phyloP scores from a whole-genome alignment of 169 alveolate species.

The Babesia divergens region DNA sequence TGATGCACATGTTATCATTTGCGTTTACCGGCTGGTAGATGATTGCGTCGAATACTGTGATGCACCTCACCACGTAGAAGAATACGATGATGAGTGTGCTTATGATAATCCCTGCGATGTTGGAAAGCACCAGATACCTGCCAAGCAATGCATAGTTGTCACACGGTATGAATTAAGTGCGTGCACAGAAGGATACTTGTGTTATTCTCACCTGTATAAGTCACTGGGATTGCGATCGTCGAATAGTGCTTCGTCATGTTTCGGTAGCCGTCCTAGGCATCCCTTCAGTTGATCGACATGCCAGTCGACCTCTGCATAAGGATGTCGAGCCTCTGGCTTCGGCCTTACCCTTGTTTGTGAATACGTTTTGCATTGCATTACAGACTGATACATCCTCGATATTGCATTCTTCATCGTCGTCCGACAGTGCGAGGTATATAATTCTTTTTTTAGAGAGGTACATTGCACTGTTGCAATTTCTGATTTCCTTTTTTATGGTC shows the following conservation, averaged over 20 bases:
- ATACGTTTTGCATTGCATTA: slow-evolving; percentile 31
- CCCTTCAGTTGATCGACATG: slow-evolving; percentile 14
- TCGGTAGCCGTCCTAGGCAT: slow-evolving; percentile 45
- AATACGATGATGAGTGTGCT: slow-evolving; percentile 20
- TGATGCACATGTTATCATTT: slow-evolving; percentile 35
- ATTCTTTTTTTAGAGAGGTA: slow-evolving; percentile 30
- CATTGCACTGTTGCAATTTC: slow-evolving; percentile 51
- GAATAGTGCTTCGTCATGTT: slow-evolving; percentile 7
- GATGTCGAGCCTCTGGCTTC: background rate
- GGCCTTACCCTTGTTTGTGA: slow-evolving; percentile 20
- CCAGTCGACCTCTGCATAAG: slow-evolving; percentile 37
- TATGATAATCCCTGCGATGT: slow-evolving; percentile 33
- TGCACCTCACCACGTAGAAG: slow-evolving; percentile 36
- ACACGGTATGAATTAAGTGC: too few relatives aligned
- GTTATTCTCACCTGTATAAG: slow-evolving; percentile 25
- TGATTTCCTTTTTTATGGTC: slow-evolving; percentile 23
- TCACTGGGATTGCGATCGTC: slow-evolving; percentile 55
- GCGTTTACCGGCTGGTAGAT: slow-evolving; percentile 59
- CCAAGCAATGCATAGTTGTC: too few relatives aligned
- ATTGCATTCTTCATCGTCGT: slow-evolving; percentile 11
- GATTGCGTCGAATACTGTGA: slow-evolving; percentile 64
- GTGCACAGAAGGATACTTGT: too few relatives aligned
- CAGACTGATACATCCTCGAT: slow-evolving; percentile 54
- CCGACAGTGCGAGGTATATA: slow-evolving; percentile 34
- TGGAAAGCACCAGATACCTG: slow-evolving; percentile 28